These are phyloP conservation scores for Aspergillus proliferans DNA, from an alignment of 2,329 filamentous ascomycete genomes.

Conservation along the genomic window DNA sequence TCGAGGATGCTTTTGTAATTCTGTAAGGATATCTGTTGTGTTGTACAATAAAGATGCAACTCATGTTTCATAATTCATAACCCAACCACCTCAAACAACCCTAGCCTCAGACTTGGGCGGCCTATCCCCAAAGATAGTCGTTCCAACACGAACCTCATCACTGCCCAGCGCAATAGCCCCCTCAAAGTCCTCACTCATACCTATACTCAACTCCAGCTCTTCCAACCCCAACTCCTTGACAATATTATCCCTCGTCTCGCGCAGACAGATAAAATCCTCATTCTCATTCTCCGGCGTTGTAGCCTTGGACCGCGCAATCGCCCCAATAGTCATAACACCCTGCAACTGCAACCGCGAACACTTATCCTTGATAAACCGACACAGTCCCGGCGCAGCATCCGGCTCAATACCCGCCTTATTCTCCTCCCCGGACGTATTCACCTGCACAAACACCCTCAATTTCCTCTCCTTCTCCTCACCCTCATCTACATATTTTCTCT, in stretches of 20 bases:
- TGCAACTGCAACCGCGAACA: conserved; percentile 69
- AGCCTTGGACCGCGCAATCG: conserved; percentile 75
- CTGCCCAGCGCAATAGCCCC: conserved; percentile 78
- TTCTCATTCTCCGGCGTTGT: conserved; percentile 74
- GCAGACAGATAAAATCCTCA: conserved; percentile 73
- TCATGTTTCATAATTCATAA: neutral
- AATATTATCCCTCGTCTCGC: conserved; percentile 65
- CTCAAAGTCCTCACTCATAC: conserved; percentile 96
- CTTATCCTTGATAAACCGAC: conserved; percentile 60
- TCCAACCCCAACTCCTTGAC: conserved; percentile 53
- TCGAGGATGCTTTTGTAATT: too few relatives aligned
- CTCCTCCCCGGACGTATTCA: conserved; percentile 88
- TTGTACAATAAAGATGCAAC: too few relatives aligned
- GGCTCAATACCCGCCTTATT: conserved; percentile 78
- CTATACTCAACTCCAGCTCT: conserved; percentile 83
- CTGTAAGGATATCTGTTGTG: too few relatives aligned
- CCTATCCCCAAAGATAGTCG: conserved; percentile 83
- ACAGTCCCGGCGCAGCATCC: conserved; percentile 56
- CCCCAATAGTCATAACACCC: conserved; percentile 95
- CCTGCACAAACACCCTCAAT: conserved; percentile 78
- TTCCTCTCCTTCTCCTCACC: conserved; percentile 21
- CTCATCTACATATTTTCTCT: conserved; percentile 37
- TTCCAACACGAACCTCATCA: conserved; percentile 83
- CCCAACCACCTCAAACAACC: conserved; percentile 39
- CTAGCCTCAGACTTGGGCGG: conserved; percentile 74